These are phyloP conservation scores for Polysphondylium violaceum DNA, from an alignment of 78 protist genomes.

Conservation along the genomic window DNA sequence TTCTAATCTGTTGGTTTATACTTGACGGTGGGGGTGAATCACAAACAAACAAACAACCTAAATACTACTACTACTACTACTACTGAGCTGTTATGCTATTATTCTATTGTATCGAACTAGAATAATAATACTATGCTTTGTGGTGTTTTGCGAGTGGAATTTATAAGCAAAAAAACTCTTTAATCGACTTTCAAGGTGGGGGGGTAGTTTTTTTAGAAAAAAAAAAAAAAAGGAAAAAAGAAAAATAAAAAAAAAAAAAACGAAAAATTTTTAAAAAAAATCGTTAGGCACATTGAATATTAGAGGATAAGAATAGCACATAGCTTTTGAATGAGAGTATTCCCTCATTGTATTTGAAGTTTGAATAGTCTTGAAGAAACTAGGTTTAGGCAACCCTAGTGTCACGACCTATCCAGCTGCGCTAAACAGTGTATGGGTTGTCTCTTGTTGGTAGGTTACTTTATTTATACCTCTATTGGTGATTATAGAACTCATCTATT, in stretches of 20 bases:
- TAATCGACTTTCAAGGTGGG: not conserved
- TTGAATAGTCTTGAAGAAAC: no score
- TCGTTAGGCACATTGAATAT: not conserved
- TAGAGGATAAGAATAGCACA: no score
- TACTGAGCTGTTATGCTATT: no score
- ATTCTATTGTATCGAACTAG: not conserved
- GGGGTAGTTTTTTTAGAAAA: not conserved
- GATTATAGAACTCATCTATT: not conserved
- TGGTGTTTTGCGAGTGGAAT: not conserved
- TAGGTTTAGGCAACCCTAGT: no score
- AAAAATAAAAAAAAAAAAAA: not conserved
- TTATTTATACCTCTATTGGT: not conserved
- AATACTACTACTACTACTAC: no score
- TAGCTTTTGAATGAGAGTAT: no score
- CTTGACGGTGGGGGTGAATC: no score
- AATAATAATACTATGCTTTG: not conserved
- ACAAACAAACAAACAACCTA: no score
- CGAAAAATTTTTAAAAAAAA: not conserved
- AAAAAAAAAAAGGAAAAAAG: not conserved
- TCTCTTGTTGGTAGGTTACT: not conserved
- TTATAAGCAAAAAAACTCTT: no score
- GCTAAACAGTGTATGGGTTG: no score
- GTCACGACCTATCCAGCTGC: no score
- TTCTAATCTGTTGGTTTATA: no score
- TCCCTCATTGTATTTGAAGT: not conserved